A percentile compares a stretch with the other conserved stretches of the same genome.
Evolutionary conservation across 2,329 filamentous ascomycete species (phyloP).

Genomic region (Westerdykella aurantiaca): DNA sequence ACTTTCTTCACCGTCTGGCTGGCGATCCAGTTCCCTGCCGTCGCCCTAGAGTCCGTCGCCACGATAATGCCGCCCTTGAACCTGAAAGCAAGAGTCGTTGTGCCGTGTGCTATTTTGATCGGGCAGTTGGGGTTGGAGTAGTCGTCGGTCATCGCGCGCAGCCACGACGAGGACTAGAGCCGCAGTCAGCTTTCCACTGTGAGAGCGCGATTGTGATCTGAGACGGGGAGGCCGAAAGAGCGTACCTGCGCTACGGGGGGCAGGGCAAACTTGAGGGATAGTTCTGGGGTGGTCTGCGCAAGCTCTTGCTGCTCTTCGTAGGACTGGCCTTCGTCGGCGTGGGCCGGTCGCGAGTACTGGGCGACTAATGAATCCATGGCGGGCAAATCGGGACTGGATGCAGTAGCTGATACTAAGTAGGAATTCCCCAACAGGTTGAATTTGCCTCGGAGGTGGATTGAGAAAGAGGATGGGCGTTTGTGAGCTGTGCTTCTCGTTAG

Average conservation of each 20-base stretch:
- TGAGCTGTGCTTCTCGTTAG: neutral
- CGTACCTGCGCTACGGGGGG: slow-evolving; percentile 85
- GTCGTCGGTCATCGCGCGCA: slow-evolving; percentile 95
- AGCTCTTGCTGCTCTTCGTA: slow-evolving; percentile 70
- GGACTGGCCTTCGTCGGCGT: slow-evolving; percentile 65
- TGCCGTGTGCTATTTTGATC: slow-evolving; percentile 99
- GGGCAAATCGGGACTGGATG: neutral
- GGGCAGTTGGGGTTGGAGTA: slow-evolving; percentile 92
- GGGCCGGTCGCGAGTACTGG: slow-evolving; percentile 77
- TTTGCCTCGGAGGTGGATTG: neutral
- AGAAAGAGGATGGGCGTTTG: neutral
- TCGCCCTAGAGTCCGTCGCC: slow-evolving; percentile 93
- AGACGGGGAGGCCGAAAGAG: slow-evolving; percentile 7
- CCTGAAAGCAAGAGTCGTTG: slow-evolving; percentile 93
- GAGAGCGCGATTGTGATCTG: neutral
- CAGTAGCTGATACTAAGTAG: neutral
- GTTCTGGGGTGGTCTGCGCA: slow-evolving; percentile 60
- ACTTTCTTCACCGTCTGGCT: slow-evolving; percentile 99
- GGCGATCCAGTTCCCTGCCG: slow-evolving; percentile 97
- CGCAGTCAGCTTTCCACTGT: slow-evolving; percentile 6
- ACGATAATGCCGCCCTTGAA: slow-evolving; percentile 99
- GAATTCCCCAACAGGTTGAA: neutral
- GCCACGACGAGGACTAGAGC: slow-evolving; percentile 80
- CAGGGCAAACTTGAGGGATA: slow-evolving; percentile 91
- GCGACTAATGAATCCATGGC: slow-evolving; percentile 88